Evolutionary conservation across 306 rosid species (phyloP).

Genomic region (Aeschynomene evenia): DNA sequence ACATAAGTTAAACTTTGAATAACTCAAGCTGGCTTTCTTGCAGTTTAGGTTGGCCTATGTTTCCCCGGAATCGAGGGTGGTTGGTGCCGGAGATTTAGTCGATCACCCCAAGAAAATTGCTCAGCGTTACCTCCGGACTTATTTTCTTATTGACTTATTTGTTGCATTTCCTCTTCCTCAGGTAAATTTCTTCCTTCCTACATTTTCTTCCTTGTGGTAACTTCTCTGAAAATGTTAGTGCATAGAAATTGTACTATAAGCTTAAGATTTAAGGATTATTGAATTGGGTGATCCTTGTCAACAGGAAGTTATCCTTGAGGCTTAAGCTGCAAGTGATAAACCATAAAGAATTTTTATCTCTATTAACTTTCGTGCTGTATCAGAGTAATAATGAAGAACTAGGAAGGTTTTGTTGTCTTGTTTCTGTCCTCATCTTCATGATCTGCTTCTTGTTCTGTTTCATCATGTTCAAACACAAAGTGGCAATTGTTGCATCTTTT

Average conservation of each 20-base stretch:
- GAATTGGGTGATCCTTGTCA: neutral
- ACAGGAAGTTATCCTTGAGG: neutral
- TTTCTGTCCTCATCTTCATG: neutral
- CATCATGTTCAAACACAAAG: neutral
- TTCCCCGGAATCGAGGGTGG: conserved; percentile 65
- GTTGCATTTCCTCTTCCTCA: conserved; percentile 67
- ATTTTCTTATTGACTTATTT: conserved; percentile 53
- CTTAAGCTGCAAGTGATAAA: neutral
- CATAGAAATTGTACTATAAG: too few species aligned
- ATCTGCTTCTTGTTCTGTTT: neutral
- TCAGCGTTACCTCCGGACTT: conserved; percentile 46
- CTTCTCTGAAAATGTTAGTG: neutral
- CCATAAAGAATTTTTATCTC: neutral
- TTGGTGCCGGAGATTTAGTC: conserved; percentile 76
- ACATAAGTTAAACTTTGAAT: neutral
- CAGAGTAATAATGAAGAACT: neutral
- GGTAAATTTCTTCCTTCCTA: conserved; percentile 38
- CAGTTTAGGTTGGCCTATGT: conserved; percentile 83
- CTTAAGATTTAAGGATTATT: too few species aligned
- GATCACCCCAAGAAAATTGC: conserved; percentile 71
- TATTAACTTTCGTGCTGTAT: neutral
- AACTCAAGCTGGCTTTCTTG: conserved; percentile 7
- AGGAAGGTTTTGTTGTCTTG: neutral
- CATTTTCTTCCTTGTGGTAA: neutral
- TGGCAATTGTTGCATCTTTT: neutral